Conservation (phyloP, 2,329 filamentous ascomycete genomes). For the Coniochaeta prunicola region DNA sequence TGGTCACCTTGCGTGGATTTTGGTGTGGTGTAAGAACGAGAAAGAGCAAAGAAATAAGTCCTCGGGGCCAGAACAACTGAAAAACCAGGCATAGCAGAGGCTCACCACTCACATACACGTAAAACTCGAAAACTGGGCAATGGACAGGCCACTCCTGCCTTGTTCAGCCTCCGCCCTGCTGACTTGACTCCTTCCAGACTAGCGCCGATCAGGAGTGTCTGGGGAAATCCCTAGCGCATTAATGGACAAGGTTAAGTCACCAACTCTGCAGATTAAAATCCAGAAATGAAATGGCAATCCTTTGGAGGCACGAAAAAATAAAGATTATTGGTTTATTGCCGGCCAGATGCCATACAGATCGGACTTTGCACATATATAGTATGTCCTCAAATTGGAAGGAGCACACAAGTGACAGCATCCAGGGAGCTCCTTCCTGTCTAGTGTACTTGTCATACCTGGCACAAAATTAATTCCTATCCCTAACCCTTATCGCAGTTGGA, state of each 20-base stretch:
- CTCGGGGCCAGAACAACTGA: neutral
- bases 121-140: neutral
- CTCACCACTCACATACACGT: neutral
- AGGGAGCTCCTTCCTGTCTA: too few species aligned
- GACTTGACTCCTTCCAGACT: neutral
- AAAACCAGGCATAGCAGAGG: too few species aligned
- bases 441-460: too few species aligned
- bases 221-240: neutral
- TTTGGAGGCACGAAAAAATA: too few species aligned
- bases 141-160: neutral
- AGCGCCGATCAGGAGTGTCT: neutral
- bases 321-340: too few species aligned
- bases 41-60: neutral
- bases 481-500: neutral
- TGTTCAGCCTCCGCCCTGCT: neutral
- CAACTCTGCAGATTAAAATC: neutral
- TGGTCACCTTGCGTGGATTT: neutral
- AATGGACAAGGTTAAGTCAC: neutral
- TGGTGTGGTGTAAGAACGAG: neutral
- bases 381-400: neutral
- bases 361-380: neutral
- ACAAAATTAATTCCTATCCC: neutral
- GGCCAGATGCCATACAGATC: too few species aligned
- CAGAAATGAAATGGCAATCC: too few species aligned
- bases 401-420: neutral